Evolutionary conservation across 768 basidiomycete species (phyloP).

Genomic region (Aureoboletus auriporus): DNA sequence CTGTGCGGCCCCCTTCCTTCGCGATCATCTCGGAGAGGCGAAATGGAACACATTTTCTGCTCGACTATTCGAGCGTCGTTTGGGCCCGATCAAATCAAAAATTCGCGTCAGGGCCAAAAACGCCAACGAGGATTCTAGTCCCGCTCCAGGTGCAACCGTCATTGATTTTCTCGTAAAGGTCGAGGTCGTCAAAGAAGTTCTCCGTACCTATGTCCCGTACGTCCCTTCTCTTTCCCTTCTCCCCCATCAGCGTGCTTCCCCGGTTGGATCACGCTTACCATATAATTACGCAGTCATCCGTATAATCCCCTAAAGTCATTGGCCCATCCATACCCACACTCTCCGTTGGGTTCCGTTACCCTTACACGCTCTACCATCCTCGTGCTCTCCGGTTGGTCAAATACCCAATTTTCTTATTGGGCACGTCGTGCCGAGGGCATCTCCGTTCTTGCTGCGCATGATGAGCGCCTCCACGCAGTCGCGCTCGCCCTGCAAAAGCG

Average conservation of each 20-base stretch:
- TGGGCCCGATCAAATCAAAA: slow-evolving; percentile 37
- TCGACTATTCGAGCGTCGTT: slow-evolving; percentile 43
- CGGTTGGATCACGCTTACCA: slow-evolving; percentile 20
- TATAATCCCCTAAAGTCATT: slow-evolving; percentile 50
- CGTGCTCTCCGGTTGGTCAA: slow-evolving; percentile 48
- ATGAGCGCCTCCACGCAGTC: slow-evolving; percentile 38
- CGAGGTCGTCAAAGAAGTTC: slow-evolving; percentile 47
- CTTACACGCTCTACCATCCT: slow-evolving; percentile 47
- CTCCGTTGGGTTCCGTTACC: slow-evolving; percentile 41
- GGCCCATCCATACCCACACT: slow-evolving; percentile 35
- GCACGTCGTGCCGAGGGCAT: slow-evolving; percentile 48
- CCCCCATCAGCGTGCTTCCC: slow-evolving; percentile 3
- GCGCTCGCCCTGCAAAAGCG: slow-evolving; percentile 39
- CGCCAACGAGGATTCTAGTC: slow-evolving; percentile 24
- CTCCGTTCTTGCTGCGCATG: slow-evolving; percentile 41
- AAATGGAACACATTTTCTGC: slow-evolving; percentile 46
- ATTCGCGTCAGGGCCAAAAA: slow-evolving; percentile 30
- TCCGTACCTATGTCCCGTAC: slow-evolving; percentile 47
- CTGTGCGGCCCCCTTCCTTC: slow-evolving; percentile 42
- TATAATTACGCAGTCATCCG: slow-evolving; percentile 39
- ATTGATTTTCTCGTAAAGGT: slow-evolving; percentile 53
- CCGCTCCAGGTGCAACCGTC: slow-evolving; percentile 36
- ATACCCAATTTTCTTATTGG: slow-evolving; percentile 53
- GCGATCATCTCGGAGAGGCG: slow-evolving; percentile 39
- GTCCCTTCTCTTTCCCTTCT: slow-evolving; percentile 18